Evolutionary conservation across 31 red algal genomes (phyloP).

Genomic region (Asparagopsis taxiformis): DNA sequence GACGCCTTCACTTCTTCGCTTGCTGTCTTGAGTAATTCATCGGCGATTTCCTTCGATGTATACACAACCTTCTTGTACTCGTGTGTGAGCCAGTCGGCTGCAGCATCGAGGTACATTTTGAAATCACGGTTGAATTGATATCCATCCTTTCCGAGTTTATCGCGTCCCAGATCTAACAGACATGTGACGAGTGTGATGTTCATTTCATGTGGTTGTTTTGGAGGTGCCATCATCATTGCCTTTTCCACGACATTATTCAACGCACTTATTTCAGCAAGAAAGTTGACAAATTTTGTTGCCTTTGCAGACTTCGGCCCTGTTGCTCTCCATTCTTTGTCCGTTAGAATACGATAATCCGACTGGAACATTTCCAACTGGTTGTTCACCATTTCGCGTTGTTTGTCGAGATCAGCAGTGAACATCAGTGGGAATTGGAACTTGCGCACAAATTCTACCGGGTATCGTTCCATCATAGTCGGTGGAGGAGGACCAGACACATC

Average conservation of each 20-base stretch:
- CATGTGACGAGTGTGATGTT: conserved; percentile 75
- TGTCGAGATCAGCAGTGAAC: conserved; percentile 44
- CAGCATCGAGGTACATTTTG: conserved; percentile 67
- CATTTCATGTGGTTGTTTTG: conserved; percentile 54
- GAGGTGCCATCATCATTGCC: conserved; percentile 59
- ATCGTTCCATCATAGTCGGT: conserved; percentile 47
- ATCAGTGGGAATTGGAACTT: conserved; percentile 43
- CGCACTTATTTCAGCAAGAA: conserved; percentile 43
- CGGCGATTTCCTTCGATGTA: conserved; percentile 53
- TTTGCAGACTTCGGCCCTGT: conserved; percentile 11
- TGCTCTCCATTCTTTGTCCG: conserved; percentile 35
- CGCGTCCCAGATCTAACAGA: conserved; percentile 59
- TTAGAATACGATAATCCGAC: conserved; percentile 25
- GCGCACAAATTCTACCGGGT: conserved; percentile 66
- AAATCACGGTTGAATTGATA: conserved; percentile 61
- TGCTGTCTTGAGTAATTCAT: conserved; percentile 49
- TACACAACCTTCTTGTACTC: conserved; percentile 75
- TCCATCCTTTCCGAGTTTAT: conserved; percentile 23
- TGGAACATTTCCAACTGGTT: conserved; percentile 38
- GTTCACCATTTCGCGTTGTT: conserved; percentile 57
- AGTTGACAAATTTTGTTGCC: conserved; percentile 28
- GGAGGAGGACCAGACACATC: conserved; percentile 32
- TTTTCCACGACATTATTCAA: conserved; percentile 62
- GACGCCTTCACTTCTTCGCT: conserved; percentile 45
- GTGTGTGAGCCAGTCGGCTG: conserved; percentile 56